These are phyloP conservation scores for Porphyrellus cyaneotinctus DNA, from an alignment of 768 basidiomycete genomes.

Conservation along the genomic window DNA sequence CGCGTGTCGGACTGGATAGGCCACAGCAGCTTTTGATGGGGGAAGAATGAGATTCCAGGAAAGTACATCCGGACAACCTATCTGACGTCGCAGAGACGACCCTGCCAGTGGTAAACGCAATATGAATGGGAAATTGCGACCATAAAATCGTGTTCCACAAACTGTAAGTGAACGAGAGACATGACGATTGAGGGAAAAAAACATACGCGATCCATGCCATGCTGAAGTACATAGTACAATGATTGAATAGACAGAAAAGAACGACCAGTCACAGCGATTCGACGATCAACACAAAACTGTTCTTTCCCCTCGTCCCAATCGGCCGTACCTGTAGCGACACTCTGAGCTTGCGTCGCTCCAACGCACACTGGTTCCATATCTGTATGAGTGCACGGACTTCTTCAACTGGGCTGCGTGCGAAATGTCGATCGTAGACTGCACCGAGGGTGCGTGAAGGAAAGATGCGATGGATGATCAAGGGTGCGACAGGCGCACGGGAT, in stretches of 20 bases:
- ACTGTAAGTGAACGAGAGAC: neutral
- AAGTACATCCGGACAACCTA: no score
- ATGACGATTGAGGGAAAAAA: neutral
- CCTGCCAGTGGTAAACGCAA: no score
- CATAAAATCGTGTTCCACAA: neutral
- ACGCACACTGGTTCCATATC: constrained; percentile 32
- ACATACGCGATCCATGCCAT: constrained; percentile 1
- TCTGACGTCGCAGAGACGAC: no score
- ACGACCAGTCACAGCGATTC: constrained; percentile 21
- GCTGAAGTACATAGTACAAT: neutral
- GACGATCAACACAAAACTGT: constrained; percentile 17
- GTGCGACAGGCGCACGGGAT: constrained; percentile 17
- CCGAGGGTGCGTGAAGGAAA: constrained; percentile 16
- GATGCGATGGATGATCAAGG: constrained; percentile 12
- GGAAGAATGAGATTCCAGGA: no score
- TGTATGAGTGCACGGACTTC: constrained; percentile 26
- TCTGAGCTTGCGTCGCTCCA: constrained; percentile 29
- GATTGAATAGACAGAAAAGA: neutral
- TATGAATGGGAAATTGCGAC: neutral
- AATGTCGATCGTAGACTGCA: constrained; percentile 18
- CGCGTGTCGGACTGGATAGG: no score
- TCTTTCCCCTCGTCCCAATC: constrained; percentile 1
- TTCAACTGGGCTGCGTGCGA: constrained; percentile 14
- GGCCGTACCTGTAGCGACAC: constrained; percentile 15
- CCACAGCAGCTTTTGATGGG: no score